Evolutionary conservation across 805 yeast genomes (phyloP), one percentile per base, ranked within the genome.

Genomic region (Metschnikowia baotianmanensis): DNA sequence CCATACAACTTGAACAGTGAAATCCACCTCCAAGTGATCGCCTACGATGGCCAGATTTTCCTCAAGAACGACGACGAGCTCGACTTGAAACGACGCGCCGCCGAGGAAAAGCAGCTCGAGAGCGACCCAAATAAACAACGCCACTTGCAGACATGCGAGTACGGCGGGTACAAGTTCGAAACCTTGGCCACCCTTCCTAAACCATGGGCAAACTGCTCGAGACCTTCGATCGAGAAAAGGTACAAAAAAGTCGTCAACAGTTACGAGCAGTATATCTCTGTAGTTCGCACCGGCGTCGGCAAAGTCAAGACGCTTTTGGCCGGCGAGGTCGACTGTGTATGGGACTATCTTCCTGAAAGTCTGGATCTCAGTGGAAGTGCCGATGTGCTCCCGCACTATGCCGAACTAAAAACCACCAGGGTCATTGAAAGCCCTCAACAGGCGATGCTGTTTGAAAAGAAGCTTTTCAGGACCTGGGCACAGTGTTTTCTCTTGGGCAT

Each of bases 251-350:
- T 69, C 1, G 89, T 86, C 6, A 80, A 76, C 55, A 84, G 80
- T 56, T 79, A 80, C 34, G 88, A 82, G 52, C 96, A 91, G 62
- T 89, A 79, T 56, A 69, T 83, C 33, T 74, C 87, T 0, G 83
- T 91, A n/a, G 90, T 90, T 5, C 75, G 77, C 51, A 83, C 96
- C 0, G 95, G 96, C 2, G 79, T 91, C 12, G 96, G 96, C 7
- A 74, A 73, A 33, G 74, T 79, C 15, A 77, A 76, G 47, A 62
- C 88, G 31, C 59, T 86, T 6, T 61, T 89, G 32, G 96, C 89
- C 1, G 96, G 96, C 2, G 98, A 93, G 64, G 86, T 91, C 16
- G 98, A 91, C 62, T 84, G 96, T 59, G 83, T 84, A 9, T 84
- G 82, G 75, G 96, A 89, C 59, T 87, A 78, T 54, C 76, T 81